A percentile compares a stretch with the other conserved stretches of the same genome.
Conservation (phyloP, 176 grass and related monocot genomes). For the Eremochloa ophiuroides region DNA sequence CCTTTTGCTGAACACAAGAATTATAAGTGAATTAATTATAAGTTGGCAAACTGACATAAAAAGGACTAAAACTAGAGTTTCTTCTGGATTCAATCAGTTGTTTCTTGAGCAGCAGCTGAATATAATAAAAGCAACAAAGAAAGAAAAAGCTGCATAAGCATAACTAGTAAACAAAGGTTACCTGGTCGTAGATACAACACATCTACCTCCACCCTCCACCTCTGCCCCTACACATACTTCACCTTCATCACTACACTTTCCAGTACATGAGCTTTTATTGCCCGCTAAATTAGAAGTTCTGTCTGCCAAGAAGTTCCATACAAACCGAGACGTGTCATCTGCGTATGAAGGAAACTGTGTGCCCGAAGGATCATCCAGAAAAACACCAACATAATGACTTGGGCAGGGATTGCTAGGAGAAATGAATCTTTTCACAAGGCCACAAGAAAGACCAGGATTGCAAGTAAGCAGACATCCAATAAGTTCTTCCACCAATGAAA, state of each 20-base stretch:
- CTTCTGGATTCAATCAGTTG: neutral
- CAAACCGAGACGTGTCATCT: conserved; percentile 88
- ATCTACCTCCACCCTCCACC: conserved; percentile 72
- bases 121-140: neutral
- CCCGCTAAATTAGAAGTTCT: conserved; percentile 38
- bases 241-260: conserved; percentile 48
- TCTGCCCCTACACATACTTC: conserved; percentile 74
- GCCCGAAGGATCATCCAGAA: conserved; percentile 51
- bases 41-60: neutral
- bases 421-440: conserved; percentile 63
- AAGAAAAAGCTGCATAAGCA: neutral
- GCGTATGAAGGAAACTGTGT: conserved; percentile 58
- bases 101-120: neutral
- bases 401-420: conserved; percentile 63
- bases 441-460: conserved; percentile 85
- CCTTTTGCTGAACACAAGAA: neutral
- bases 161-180: conserved; percentile 20
- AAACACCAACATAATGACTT: conserved; percentile 97
- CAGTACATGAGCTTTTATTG: conserved; percentile 58
- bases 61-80: neutral
- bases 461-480: conserved; percentile 77
- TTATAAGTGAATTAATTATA: neutral
- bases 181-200: conserved; percentile 86
- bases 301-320: conserved; percentile 92
- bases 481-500: conserved; percentile 74